Percentiles rank a stretch among this genome's conserved stretches.
phyloP scores from a whole-genome alignment of 768 basidiomycete species.

The Boletales sp. region DNA sequence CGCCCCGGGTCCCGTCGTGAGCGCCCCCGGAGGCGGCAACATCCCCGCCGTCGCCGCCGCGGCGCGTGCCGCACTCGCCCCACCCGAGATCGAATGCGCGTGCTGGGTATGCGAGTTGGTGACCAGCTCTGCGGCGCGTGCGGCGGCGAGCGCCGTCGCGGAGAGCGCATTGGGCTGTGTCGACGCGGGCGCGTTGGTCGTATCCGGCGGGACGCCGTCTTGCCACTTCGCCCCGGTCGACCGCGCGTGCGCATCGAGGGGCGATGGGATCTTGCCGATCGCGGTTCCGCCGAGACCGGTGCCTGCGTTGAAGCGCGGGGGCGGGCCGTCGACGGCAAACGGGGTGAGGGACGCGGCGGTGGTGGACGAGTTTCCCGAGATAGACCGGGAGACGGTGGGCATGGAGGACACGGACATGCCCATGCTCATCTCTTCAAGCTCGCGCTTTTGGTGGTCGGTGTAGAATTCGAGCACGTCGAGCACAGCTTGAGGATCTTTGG shows the following conservation, averaged over 20 bases:
- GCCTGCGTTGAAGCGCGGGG: constrained; percentile 84
- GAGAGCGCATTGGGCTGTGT: constrained; percentile 33
- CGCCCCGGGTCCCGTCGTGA: no score
- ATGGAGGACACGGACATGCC: constrained; percentile 6
- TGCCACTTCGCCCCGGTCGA: constrained; percentile 39
- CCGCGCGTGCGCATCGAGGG: constrained; percentile 35
- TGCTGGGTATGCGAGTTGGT: constrained; percentile 46
- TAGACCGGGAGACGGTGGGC: constrained; percentile 21
- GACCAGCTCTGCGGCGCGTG: constrained; percentile 61
- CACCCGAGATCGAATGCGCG: constrained; percentile 36
- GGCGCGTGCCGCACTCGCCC: no score
- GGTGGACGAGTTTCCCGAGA: constrained; percentile 14
- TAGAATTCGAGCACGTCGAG: constrained; percentile 98
- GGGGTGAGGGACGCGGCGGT: constrained; percentile 31
- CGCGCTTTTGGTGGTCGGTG: constrained; percentile 96
- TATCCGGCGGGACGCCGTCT: constrained; percentile 41
- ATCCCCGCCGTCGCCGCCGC: constrained; percentile 24
- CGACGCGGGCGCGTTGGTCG: constrained; percentile 19
- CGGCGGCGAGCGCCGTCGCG: constrained; percentile 46
- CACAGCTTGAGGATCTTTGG: constrained; percentile 94
- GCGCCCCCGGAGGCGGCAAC: no score
- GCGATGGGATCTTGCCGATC: constrained; percentile 41
- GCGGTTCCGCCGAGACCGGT: constrained; percentile 80
- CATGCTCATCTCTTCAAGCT: constrained; percentile 63
- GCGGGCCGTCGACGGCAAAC: constrained; percentile 41